Evolutionary conservation across 805 yeast species (phyloP).

Genomic region (Yarrowia phangngaensis): DNA sequence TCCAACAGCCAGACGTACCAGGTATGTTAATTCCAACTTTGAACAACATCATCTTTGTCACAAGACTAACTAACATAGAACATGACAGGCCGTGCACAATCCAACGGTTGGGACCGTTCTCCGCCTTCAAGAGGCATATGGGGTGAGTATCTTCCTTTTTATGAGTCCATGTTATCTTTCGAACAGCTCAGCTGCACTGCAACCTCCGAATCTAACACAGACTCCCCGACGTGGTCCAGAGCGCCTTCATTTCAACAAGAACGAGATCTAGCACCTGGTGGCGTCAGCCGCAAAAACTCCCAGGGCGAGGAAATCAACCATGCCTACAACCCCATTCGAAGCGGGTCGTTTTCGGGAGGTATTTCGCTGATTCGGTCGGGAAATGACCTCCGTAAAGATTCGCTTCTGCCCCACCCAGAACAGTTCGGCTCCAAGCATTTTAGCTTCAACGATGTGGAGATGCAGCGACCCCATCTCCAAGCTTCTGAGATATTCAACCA

Average conservation of each 20-base stretch:
- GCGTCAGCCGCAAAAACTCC: slow-evolving; percentile 26
- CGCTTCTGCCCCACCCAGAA: slow-evolving; percentile 21
- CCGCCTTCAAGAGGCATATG: slow-evolving; percentile 23
- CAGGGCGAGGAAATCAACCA: slow-evolving; percentile 24
- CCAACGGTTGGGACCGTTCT: slow-evolving; percentile 26
- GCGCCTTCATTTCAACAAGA: slow-evolving; percentile 22
- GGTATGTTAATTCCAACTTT: background rate
- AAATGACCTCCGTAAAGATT: slow-evolving; percentile 20
- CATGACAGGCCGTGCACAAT: slow-evolving; percentile 26
- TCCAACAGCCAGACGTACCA: slow-evolving; percentile 11
- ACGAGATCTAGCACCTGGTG: slow-evolving; percentile 23
- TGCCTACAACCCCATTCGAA: slow-evolving; percentile 26
- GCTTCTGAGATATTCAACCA: slow-evolving; percentile 8
- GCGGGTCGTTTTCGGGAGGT: slow-evolving; percentile 24
- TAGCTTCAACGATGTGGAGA: slow-evolving; percentile 22
- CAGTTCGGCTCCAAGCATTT: slow-evolving; percentile 19
- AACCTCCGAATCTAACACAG: slow-evolving; percentile 6
- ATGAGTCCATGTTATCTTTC: too few relatives aligned
- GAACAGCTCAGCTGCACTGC: background rate
- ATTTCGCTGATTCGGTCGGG: slow-evolving; percentile 25
- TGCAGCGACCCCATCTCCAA: slow-evolving; percentile 18
- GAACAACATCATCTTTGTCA: background rate
- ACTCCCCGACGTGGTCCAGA: slow-evolving; percentile 25
- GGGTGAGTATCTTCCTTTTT: slow-evolving; percentile 26
- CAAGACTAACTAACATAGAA: slow-evolving; percentile 17